Evolutionary conservation across 2,329 filamentous ascomycete genomes (phyloP).

Genomic region (Chaetomium sp.): DNA sequence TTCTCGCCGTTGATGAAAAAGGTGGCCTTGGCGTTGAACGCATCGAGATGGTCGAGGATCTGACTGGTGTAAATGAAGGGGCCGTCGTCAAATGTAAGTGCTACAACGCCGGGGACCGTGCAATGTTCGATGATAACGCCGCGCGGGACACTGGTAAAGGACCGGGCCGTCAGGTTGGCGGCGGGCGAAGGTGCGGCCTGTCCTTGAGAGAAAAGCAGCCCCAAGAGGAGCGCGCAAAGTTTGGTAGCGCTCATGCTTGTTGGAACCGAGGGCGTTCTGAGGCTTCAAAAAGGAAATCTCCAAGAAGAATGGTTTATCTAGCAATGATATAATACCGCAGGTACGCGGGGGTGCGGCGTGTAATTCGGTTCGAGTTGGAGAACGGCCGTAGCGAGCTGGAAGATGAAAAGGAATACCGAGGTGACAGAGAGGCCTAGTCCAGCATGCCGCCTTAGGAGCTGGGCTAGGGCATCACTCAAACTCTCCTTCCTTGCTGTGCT

Average conservation of each 20-base stretch:
- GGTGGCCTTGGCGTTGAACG: conserved; percentile 28
- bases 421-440: too few relatives aligned
- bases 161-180: conserved; percentile 5
- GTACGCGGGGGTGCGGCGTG: not conserved
- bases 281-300: not conserved
- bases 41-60: conserved; percentile 31
- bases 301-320: conserved; percentile 1
- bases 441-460: too few relatives aligned
- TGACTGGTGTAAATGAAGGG: conserved; percentile 29
- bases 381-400: not conserved
- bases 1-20: conserved; percentile 33
- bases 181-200: conserved; percentile 3
- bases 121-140: conserved; percentile 23
- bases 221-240: conserved; percentile 6
- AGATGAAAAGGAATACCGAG: not conserved
- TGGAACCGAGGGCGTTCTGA: not conserved
- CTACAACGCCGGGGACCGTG: conserved; percentile 27
- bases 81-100: conserved; percentile 34
- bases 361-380: not conserved
- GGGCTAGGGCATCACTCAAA: too few relatives aligned
- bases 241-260: not conserved
- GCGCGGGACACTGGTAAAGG: not conserved
- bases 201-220: conserved; percentile 7
- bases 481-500: too few relatives aligned
- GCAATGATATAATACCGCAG: not conserved